phyloP scores from a whole-genome alignment of 495 filamentous ascomycete species.

The Penicillium canescens region DNA sequence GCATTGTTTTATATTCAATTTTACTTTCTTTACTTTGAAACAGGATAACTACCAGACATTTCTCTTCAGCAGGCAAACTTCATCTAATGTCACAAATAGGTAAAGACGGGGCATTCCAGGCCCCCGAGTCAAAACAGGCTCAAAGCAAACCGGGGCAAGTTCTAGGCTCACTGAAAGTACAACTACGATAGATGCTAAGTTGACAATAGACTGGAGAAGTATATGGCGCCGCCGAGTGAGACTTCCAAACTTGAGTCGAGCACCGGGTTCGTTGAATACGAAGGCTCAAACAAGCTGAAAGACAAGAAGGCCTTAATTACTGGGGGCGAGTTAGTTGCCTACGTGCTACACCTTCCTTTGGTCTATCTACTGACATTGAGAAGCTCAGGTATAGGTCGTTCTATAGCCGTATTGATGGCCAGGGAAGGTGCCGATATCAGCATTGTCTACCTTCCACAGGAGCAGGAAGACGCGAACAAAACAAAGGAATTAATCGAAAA shows the following conservation, averaged over 20 bases:
- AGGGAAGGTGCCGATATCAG: slow-evolving; percentile 56
- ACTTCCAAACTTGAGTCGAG: slow-evolving; percentile 31
- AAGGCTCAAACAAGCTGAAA: slow-evolving; percentile 47
- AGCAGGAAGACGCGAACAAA: slow-evolving; percentile 54
- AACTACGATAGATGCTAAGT: too few relatives aligned
- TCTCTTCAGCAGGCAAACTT: too few relatives aligned
- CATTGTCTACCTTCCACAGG: slow-evolving; percentile 55
- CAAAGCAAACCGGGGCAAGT: too few relatives aligned
- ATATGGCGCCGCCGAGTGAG: slow-evolving; percentile 11
- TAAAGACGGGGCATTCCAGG: too few relatives aligned
- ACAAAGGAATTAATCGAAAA: slow-evolving; percentile 40
- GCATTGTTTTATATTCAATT: too few relatives aligned
- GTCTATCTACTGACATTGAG: background rate
- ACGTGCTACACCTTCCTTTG: background rate
- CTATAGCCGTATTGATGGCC: slow-evolving; percentile 56
- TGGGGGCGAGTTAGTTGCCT: slow-evolving; percentile 48
- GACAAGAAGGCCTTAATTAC: slow-evolving; percentile 56
- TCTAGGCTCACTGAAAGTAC: too few relatives aligned
- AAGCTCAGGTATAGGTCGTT: slow-evolving; percentile 55
- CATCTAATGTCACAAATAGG: too few relatives aligned
- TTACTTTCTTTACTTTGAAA: too few relatives aligned
- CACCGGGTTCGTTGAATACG: slow-evolving; percentile 42
- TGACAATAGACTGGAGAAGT: background rate
- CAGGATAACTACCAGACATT: too few relatives aligned
- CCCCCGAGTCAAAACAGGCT: too few relatives aligned